Percentiles rank a stretch among this genome's conserved stretches.
These are phyloP conservation scores for Exobasidium cylindrosporum DNA, from an alignment of 1,284 basidiomycete species.

Conservation along the genomic window DNA sequence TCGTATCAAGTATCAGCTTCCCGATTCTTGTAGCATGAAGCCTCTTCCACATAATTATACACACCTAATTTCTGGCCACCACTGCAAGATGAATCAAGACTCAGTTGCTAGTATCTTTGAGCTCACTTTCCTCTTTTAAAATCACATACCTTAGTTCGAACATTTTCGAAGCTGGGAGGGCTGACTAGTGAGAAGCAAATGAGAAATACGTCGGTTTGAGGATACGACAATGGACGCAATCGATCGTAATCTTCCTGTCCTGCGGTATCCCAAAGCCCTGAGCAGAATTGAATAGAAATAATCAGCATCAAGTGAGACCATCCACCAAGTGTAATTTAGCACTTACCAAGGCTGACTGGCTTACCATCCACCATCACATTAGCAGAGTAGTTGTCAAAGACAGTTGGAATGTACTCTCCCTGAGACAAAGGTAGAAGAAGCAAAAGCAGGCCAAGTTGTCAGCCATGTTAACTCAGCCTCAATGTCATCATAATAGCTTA, in stretches of 20 bases:
- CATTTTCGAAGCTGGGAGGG: slow-evolving; percentile 97
- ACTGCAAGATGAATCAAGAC: no score
- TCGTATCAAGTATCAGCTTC: no score
- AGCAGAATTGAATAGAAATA: no score
- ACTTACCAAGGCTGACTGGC: slow-evolving; percentile 74
- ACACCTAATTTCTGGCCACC: slow-evolving; percentile 56
- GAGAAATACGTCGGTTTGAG: slow-evolving; percentile 98
- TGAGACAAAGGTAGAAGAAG: slow-evolving; percentile 6
- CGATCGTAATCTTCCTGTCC: slow-evolving; percentile 71
- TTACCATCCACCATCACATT: slow-evolving; percentile 98
- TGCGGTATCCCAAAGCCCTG: slow-evolving; percentile 46
- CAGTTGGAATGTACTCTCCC: slow-evolving; percentile 59
- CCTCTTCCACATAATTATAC: slow-evolving; percentile 9
- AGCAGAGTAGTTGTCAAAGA: slow-evolving; percentile 87
- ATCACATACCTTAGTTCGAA: slow-evolving; percentile 80
- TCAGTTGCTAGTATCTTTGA: not conserved
- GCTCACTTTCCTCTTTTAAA: slow-evolving; percentile 53
- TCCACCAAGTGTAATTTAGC: no score
- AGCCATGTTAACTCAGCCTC: no score
- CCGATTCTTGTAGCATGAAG: no score
- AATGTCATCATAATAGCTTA: no score
- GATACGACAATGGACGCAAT: slow-evolving; percentile 94
- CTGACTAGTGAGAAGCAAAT: slow-evolving; percentile 98
- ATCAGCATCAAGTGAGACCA: no score
- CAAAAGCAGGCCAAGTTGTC: not conserved